A percentile compares a stretch with the other conserved stretches of the same genome.
phyloP scores from a whole-genome alignment of 495 filamentous ascomycete genomes.

The Penicillium roqueforti region DNA sequence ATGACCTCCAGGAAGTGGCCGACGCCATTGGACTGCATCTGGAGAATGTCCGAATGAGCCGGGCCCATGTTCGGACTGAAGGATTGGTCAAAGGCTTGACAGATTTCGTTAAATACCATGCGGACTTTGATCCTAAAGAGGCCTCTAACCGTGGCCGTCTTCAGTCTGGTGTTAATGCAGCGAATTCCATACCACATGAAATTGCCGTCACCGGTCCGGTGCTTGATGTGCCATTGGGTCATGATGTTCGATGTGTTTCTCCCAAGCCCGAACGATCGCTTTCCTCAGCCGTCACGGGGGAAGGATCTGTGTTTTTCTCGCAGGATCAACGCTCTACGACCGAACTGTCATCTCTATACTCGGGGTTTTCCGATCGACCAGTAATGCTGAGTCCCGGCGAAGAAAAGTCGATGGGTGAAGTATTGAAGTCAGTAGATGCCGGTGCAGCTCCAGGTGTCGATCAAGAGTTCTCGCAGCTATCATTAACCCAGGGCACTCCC shows the following conservation, averaged over 20 bases:
- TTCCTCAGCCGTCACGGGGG: conserved; percentile 4
- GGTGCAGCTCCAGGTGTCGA: background rate
- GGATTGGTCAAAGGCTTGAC: conserved; percentile 30
- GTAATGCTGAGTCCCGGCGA: conserved; percentile 4
- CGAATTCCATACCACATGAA: background rate
- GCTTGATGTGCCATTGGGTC: background rate
- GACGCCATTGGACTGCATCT: conserved; percentile 30
- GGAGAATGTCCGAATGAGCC: conserved; percentile 30
- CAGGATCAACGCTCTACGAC: background rate
- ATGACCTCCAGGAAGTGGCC: conserved; percentile 29
- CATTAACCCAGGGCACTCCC: conserved; percentile 7
- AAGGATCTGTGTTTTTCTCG: conserved; percentile 6
- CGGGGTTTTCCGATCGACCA: conserved; percentile 10
- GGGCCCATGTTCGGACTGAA: conserved; percentile 28
- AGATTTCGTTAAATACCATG: conserved; percentile 29
- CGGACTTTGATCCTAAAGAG: conserved; percentile 22
- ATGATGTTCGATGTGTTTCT: too few relatives aligned
- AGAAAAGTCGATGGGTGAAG: conserved; percentile 13
- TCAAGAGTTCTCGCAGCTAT: conserved; percentile 3
- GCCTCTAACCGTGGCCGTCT: background rate
- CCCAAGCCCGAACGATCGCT: background rate
- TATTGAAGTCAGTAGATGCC: background rate
- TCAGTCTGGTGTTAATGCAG: background rate
- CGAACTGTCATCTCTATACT: conserved; percentile 9
- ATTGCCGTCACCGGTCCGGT: background rate